Evolutionary conservation across 768 basidiomycete species (phyloP).

Genomic region (Kwoniella sp.): DNA sequence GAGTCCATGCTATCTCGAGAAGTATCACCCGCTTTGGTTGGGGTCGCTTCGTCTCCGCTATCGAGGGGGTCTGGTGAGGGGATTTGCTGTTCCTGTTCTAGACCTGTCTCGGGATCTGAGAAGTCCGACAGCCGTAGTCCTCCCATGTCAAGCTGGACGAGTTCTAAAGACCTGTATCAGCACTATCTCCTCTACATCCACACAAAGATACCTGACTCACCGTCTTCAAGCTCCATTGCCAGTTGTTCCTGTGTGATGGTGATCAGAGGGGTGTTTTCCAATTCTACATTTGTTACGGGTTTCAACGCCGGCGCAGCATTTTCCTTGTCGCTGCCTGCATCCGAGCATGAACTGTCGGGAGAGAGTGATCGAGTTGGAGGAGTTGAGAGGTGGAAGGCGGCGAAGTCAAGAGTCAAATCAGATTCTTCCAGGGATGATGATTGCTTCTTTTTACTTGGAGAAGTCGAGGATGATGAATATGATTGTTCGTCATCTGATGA

Average conservation of each 20-base stretch:
- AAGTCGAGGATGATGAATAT: neutral
- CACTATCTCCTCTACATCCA: neutral
- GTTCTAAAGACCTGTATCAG: conserved; percentile 6
- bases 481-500: conserved; percentile 12
- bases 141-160: conserved; percentile 39
- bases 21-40: neutral
- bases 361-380: neutral
- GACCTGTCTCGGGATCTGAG: conserved; percentile 38
- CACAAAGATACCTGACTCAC: too few relatives aligned
- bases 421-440: neutral
- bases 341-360: conserved; percentile 2
- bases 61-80: neutral
- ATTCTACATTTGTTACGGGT: neutral
- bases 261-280: neutral
- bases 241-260: neutral
- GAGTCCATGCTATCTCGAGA: conserved; percentile 28
- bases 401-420: conserved; percentile 38
- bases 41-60: neutral
- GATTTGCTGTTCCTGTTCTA: conserved; percentile 3
- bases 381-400: conserved; percentile 25
- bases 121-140: conserved; percentile 41
- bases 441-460: neutral
- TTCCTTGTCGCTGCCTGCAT: conserved; percentile 44
- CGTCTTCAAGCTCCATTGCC: conserved; percentile 1
- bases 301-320: neutral